phyloP scores from a whole-genome alignment of 495 filamentous ascomycete species.

The Rhypophila decipiens region DNA sequence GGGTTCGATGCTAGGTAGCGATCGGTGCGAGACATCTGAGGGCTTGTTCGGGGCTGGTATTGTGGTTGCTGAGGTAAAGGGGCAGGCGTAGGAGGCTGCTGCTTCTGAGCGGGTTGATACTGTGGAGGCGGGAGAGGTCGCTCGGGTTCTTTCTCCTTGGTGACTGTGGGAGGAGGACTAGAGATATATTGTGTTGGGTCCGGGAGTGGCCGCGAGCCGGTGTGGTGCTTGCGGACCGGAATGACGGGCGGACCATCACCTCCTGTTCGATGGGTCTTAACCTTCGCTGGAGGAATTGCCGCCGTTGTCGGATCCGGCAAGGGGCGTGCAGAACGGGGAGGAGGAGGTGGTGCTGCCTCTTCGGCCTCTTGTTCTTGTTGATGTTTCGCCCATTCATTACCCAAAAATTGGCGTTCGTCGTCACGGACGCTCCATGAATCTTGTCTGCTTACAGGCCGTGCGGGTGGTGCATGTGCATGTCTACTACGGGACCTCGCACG shows the following conservation, averaged over 20 bases:
- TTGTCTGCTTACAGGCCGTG: constrained; percentile 50
- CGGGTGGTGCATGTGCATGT: constrained; percentile 27
- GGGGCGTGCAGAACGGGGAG: constrained; percentile 24
- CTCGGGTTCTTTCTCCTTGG: constrained; percentile 3
- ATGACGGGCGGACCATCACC: constrained; percentile 24
- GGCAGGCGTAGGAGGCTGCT: constrained; percentile 11
- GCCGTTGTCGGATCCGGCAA: constrained; percentile 36
- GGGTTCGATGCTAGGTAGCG: constrained; percentile 37
- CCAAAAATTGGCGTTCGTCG: constrained; percentile 70
- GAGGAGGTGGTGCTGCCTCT: constrained; percentile 8
- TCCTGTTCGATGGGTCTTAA: constrained; percentile 19
- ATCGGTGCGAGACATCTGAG: constrained; percentile 36
- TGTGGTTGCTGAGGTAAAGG: constrained; percentile 1
- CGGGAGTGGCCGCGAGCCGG: constrained; percentile 27
- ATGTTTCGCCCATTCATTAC: constrained; percentile 60
- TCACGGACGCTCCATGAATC: constrained; percentile 63
- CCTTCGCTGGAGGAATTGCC: constrained; percentile 12
- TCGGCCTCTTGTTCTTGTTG: constrained; percentile 31
- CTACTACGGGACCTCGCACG: constrained; percentile 35
- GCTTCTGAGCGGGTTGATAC: constrained; percentile 6
- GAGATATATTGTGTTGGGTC: constrained; percentile 26
- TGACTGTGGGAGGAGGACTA: constrained; percentile 11
- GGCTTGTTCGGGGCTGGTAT: constrained; percentile 5
- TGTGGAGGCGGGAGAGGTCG: constrained; percentile 8
- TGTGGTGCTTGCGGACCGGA: constrained; percentile 20